A percentile compares a stretch with the other conserved stretches of the same genome.
phyloP scores from a whole-genome alignment of 2,329 filamentous ascomycete species.

The Septoria linicola region DNA sequence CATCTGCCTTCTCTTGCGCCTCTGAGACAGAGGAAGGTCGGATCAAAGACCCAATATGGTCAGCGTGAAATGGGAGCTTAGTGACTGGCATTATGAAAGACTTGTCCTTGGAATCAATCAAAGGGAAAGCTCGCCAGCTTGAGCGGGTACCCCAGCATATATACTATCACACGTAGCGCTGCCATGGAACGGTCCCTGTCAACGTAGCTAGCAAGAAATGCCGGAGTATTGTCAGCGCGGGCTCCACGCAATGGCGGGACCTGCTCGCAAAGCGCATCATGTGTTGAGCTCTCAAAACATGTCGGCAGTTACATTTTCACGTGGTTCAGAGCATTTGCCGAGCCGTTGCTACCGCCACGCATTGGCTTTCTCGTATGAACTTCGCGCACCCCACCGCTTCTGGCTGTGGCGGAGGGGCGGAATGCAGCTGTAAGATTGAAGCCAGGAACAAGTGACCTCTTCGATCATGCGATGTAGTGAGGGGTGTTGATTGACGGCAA shows the following conservation, averaged over 20 bases:
- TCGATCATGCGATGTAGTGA: too few species aligned
- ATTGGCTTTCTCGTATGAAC: too few species aligned
- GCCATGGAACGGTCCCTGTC: background rate
- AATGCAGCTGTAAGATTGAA: too few species aligned
- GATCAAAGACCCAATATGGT: conserved; percentile 71
- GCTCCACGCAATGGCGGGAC: background rate
- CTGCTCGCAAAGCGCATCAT: background rate
- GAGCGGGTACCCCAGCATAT: background rate
- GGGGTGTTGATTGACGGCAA: too few species aligned
- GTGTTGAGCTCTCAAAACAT: too few species aligned
- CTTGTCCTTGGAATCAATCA: background rate
- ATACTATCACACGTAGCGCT: background rate
- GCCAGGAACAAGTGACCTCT: too few species aligned
- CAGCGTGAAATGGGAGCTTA: conserved; percentile 65
- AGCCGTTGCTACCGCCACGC: too few species aligned
- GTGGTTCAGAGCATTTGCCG: too few species aligned
- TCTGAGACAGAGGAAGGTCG: conserved; percentile 63
- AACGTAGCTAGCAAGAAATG: background rate
- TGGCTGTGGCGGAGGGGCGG: too few species aligned
- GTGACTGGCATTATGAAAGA: conserved; percentile 29
- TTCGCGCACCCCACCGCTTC: too few species aligned
- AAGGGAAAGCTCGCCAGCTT: background rate
- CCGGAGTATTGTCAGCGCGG: background rate
- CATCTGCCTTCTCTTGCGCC: conserved; percentile 57
- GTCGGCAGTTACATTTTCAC: background rate